Evolutionary conservation across 148 eudicot species (phyloP).

Genomic region (Fagopyrum esculentum): DNA sequence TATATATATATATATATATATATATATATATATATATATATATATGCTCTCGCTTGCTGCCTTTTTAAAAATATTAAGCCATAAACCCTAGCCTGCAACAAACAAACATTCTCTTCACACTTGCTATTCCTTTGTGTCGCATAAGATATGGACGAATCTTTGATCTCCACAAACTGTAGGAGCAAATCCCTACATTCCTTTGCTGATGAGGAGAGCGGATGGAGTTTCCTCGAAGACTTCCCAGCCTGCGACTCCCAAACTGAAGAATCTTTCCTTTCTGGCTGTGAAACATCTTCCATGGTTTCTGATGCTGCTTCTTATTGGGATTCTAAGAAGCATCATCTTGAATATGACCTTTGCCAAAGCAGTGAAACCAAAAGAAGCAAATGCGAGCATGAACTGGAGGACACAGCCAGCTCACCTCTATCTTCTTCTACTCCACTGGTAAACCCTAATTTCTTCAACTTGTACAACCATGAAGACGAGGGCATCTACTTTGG

Average conservation of each 20-base stretch:
- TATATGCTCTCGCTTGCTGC: background rate
- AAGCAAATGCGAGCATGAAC: background rate
- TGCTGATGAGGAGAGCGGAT: constrained; percentile 25
- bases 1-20: background rate
- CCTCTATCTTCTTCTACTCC: background rate
- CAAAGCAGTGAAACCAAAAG: too few relatives aligned
- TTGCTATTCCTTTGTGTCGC: background rate
- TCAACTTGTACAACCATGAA: background rate
- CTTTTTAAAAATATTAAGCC: background rate
- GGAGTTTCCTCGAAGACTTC: constrained; percentile 23
- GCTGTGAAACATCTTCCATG: constrained; percentile 16
- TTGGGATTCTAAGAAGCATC: background rate
- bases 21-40: background rate
- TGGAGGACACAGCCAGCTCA: constrained; percentile 4
- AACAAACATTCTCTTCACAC: background rate
- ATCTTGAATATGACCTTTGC: too few relatives aligned
- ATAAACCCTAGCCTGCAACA: background rate
- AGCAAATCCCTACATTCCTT: constrained; percentile 10
- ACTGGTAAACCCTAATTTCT: background rate
- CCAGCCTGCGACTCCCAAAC: background rate
- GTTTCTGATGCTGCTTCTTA: constrained; percentile 13
- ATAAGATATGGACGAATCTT: constrained; percentile 21
- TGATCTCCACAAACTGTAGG: constrained; percentile 25
- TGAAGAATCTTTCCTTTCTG: background rate
- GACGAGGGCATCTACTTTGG: background rate